A percentile compares a stretch with the other conserved stretches of the same genome.
Evolutionary conservation across 352 stramenopile species (phyloP).

Genomic region (Pythium rishiriense): DNA sequence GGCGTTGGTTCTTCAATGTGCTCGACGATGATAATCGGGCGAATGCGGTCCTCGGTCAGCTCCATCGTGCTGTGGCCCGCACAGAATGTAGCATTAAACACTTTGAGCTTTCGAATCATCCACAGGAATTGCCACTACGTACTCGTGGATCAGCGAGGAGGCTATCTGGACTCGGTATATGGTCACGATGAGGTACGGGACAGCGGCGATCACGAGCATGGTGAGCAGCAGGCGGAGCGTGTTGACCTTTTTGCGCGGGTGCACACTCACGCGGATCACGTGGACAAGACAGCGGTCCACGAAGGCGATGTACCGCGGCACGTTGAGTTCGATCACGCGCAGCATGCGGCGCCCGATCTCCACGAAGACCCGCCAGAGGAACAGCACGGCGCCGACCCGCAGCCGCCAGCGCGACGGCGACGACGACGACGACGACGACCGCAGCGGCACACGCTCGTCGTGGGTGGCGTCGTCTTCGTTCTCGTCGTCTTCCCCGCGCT

Average conservation of each 20-base stretch:
- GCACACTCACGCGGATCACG: conserved; percentile 41
- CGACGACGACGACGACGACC: neutral
- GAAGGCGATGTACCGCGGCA: conserved; percentile 49
- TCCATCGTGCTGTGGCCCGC: conserved; percentile 32
- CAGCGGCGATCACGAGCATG: conserved; percentile 35
- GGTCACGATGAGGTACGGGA: conserved; percentile 51
- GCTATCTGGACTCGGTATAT: conserved; percentile 35
- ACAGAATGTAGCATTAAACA: too few relatives aligned
- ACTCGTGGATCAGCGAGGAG: conserved; percentile 3
- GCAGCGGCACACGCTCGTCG: conserved; percentile 18
- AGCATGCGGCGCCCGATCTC: conserved; percentile 45
- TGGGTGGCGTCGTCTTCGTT: conserved; percentile 7
- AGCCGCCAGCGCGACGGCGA: conserved; percentile 34
- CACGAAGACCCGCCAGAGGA: conserved; percentile 48
- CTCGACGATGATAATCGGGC: conserved; percentile 65
- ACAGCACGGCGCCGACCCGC: conserved; percentile 43
- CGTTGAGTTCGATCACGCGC: conserved; percentile 47
- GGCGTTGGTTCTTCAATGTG: conserved; percentile 25
- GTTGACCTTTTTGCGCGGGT: conserved; percentile 36
- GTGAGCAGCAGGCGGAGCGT: conserved; percentile 43
- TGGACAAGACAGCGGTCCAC: conserved; percentile 53
- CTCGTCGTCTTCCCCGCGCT: conserved; percentile 20
- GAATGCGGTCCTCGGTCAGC: conserved; percentile 59
- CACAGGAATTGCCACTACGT: neutral
- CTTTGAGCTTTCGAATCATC: too few relatives aligned